phyloP scores from a whole-genome alignment of 345 rosid genomes.

The Eucalyptus cloeziana region DNA sequence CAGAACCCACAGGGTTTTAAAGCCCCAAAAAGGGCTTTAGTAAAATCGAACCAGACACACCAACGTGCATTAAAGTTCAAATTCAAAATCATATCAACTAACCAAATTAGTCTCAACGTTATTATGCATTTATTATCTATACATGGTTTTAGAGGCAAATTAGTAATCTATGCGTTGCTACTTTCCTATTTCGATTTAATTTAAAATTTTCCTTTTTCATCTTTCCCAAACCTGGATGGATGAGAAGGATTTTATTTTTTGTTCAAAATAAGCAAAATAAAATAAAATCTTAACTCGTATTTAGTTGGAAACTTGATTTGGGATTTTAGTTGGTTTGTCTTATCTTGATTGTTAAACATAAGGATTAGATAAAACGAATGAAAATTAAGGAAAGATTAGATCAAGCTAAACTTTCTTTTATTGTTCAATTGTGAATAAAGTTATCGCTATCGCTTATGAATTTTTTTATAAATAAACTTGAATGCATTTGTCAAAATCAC shows the following conservation, averaged over 20 bases:
- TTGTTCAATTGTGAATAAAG: rapidly evolving
- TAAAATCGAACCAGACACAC: no score
- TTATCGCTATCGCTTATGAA: rapidly evolving
- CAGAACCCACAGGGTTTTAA: rapidly evolving
- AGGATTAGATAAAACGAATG: background rate
- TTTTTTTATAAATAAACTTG: background rate
- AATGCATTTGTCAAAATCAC: background rate
- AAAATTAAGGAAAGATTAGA: background rate
- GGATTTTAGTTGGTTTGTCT: background rate
- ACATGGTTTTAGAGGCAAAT: background rate
- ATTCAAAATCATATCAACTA: background rate
- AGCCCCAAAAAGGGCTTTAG: background rate
- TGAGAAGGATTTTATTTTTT: background rate
- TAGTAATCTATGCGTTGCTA: background rate
- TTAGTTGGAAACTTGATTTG: background rate
- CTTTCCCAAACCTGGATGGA: background rate
- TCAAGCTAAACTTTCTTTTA: background rate
- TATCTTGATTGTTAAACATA: background rate
- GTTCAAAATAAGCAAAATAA: background rate
- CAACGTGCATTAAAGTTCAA: background rate
- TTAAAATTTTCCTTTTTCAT: background rate
- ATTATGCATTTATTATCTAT: background rate
- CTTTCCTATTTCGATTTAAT: background rate
- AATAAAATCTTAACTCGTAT: background rate
- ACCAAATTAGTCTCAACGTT: background rate